Evolutionary conservation across 257 asterid species (phyloP), one percentile per base, ranked within the genome.

Genomic region (Fraxinus anomala): DNA sequence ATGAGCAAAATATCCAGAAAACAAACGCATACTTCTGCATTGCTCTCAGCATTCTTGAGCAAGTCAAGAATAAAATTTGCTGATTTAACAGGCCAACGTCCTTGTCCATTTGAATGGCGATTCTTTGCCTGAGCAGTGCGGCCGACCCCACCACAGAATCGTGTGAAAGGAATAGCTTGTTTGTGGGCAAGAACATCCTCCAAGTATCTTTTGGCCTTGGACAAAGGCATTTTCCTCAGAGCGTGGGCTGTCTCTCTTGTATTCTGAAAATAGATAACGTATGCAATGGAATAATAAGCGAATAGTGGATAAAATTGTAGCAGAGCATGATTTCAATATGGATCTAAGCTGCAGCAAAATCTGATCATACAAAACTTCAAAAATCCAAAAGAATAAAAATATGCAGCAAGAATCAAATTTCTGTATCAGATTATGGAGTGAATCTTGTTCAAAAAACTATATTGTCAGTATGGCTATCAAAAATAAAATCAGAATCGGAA

Each of bases 191-290:
- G 88, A 24, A 90, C 95, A 84, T 90, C 93, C 68, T 90, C 93
- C 71, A 90, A 77, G 49, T 90, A 90, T 76, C 87, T 85, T 86
- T 90, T 90, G 56, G 95, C 95, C 87, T 90, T 90, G 67, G 37
- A 65, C 14, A 90, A 69, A 16, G 92, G 88, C 61, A 91, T 80
- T 87, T 86, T 91, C 82, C 96, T 82, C 17, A 91, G 72, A 10
- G 96, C 96, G 10, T 91, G 96, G 2, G 94, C 96, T 0, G 94
- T 89, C 80, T 91, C 96, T 82, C 96, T 88, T 6, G 96, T 91
- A 77, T 88, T 88, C 91, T 86, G 12, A n/a, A 63, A 63, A 13
- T 26, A 63, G 12, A 63, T 40, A 40, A 42, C 12, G 17, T 12
- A 42, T 6, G 51, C 5, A 42, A 42, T 11, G 51, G 51, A 42